These are phyloP conservation scores for Podaxis pistillaris DNA, from an alignment of 768 basidiomycete genomes.

Conservation along the genomic window DNA sequence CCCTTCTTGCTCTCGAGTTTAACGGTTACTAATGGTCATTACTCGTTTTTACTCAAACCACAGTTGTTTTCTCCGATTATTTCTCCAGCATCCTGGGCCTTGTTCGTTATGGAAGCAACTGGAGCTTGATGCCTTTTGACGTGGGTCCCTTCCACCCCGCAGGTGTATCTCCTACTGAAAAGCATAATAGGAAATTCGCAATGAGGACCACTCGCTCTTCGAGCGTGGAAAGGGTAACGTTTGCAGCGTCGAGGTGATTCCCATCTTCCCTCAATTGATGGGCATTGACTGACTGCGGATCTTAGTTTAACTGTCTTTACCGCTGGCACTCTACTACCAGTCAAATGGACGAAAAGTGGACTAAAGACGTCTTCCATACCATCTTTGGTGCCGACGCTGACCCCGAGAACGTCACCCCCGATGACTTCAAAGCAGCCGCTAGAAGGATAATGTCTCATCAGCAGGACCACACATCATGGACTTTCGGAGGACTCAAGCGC, in stretches of 20 bases:
- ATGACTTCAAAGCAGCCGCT: constrained; percentile 53
- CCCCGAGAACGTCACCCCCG: constrained; percentile 38
- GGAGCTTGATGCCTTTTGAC: constrained; percentile 76
- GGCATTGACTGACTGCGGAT: constrained; percentile 1
- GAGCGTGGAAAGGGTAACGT: constrained; percentile 81
- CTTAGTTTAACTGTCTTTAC: constrained; percentile 81
- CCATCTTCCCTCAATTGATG: background rate
- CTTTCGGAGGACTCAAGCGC: constrained; percentile 59
- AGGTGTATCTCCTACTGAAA: background rate
- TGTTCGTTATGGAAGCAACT: constrained; percentile 68
- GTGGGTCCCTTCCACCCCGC: constrained; percentile 31
- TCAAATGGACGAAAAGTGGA: constrained; percentile 69
- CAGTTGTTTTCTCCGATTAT: constrained; percentile 80
- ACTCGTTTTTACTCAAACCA: background rate
- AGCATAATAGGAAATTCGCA: constrained; percentile 57
- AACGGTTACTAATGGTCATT: background rate
- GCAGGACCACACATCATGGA: constrained; percentile 59
- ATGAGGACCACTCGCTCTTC: constrained; percentile 59
- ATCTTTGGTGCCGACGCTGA: constrained; percentile 54
- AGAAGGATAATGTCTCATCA: constrained; percentile 36
- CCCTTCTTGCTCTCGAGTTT: background rate
- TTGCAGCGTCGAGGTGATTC: constrained; percentile 73
- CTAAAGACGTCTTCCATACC: constrained; percentile 42
- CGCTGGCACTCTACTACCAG: constrained; percentile 85
- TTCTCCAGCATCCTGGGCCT: constrained; percentile 80